Base-by-base conservation (phyloP, 768 basidiomycete species). In the Scleroderma citrinum region DNA sequence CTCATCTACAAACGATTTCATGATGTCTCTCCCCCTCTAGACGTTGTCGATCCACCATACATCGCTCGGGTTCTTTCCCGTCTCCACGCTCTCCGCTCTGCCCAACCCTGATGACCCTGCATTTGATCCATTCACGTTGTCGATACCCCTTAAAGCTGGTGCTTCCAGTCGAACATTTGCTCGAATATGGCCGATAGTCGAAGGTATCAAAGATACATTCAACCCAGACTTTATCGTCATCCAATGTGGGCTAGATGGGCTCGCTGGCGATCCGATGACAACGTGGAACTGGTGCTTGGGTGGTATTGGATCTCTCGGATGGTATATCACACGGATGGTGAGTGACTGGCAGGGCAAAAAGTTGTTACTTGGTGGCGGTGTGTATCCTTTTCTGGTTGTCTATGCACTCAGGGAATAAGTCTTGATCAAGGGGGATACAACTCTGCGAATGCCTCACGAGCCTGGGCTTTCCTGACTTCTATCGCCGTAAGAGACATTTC, bases 21-120 rank as follows among this genome's bases (percentile, higher is more conserved):
- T 23, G 17, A 21, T 26, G 14, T 17, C 12, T 13, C 43, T 44
- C 7, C n/a, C n/a, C n/a, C n/a, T 32, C 34, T n/a, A 83, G 80
- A 93, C 90, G 2, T 61, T 96, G 43, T 94, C 92, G 19, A 72
- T 95, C 23, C 94, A 97, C 59, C 87, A 95, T 54, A 61, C 84
- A 0, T 74, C 87, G 0, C 83, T 83, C 0, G 87, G 89, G 0
- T 96, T 96, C 71, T 97, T 85, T 63, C 94, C 94, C n/a, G 52
- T 70, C 10, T 82, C 85, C 2, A 60, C 73, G 12, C 72, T 76
- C 13, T 73, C n/a, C n/a, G 56, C 58, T 5, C 68, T 87, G 5
- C 72, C 83, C 1, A 52, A 69, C 24, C 60, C 57, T 11, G 60
- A 62, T n/a, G 63, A 63, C 30, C 21, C 60, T 29, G 49, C 51